Conservation (phyloP, 768 basidiomycete species). For the Lactifluus hygrophoroides region DNA sequence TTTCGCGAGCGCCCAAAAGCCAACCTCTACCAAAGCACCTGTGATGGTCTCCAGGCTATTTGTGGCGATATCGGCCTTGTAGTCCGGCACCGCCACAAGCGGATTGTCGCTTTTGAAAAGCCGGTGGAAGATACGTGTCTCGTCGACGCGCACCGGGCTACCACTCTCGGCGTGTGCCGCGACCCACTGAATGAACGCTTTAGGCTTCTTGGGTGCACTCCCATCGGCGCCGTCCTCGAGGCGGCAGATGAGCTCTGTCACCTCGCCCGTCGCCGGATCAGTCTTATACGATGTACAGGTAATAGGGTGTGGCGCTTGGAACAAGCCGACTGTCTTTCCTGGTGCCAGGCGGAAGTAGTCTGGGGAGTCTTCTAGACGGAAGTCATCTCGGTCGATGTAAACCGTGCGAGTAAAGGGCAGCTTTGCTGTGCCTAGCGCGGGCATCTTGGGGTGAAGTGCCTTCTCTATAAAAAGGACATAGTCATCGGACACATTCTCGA, state of each 20-base stretch:
- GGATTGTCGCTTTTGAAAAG: slow-evolving; percentile 95
- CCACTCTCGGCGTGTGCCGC: slow-evolving; percentile 71
- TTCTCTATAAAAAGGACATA: slow-evolving; percentile 80
- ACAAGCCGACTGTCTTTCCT: slow-evolving; percentile 93
- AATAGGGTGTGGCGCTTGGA: slow-evolving; percentile 87
- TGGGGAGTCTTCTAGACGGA: slow-evolving; percentile 81
- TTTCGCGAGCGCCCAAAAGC: slow-evolving; percentile 81
- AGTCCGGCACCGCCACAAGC: slow-evolving; percentile 56
- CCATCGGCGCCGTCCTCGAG: slow-evolving; percentile 57
- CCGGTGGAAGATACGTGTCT: slow-evolving; percentile 86
- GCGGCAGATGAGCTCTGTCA: slow-evolving; percentile 70
- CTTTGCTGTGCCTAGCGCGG: slow-evolving; percentile 70
- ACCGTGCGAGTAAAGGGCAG: slow-evolving; percentile 84
- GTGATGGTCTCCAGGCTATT: slow-evolving; percentile 72
- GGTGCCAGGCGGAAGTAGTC: slow-evolving; percentile 98
- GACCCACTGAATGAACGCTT: slow-evolving; percentile 96
- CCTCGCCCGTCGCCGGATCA: slow-evolving; percentile 60
- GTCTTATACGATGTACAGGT: slow-evolving; percentile 86
- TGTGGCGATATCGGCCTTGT: slow-evolving; percentile 73
- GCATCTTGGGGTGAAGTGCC: slow-evolving; percentile 88
- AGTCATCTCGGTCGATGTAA: slow-evolving; percentile 91
- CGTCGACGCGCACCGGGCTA: slow-evolving; percentile 78
- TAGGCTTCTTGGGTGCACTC: slow-evolving; percentile 61
- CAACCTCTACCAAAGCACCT: slow-evolving; percentile 79
- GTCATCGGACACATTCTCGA: slow-evolving; percentile 86